A percentile compares a stretch with the other conserved stretches of the same genome.
These are phyloP conservation scores for Phellopilus nigrolimitatus DNA, from an alignment of 1,284 basidiomycete species.

Conservation along the genomic window DNA sequence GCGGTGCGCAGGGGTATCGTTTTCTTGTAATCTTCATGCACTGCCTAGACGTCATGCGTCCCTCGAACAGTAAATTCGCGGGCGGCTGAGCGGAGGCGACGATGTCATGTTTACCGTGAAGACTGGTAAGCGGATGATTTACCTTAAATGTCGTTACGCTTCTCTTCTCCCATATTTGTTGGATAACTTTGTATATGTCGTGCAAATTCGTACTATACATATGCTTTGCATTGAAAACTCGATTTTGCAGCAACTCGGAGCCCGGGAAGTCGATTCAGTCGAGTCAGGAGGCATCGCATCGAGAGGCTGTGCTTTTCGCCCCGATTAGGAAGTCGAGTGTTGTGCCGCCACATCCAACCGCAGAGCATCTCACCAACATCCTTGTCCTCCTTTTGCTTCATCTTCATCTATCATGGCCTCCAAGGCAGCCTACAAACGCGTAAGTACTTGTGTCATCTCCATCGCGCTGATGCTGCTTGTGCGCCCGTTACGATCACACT, in stretches of 20 bases:
- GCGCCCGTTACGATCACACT: slow-evolving; percentile 10
- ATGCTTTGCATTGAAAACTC: too few relatives aligned
- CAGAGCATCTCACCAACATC: background rate
- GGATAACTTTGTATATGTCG: too few relatives aligned
- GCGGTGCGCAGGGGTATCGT: background rate
- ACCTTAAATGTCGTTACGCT: background rate
- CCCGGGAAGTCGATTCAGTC: too few relatives aligned
- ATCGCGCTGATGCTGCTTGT: slow-evolving; percentile 15
- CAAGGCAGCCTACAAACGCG: slow-evolving; percentile 80
- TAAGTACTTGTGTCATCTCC: slow-evolving; percentile 35
- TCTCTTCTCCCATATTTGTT: background rate
- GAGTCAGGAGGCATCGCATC: too few relatives aligned
- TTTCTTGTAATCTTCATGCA: background rate
- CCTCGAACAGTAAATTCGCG: too few relatives aligned
- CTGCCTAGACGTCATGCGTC: too few relatives aligned
- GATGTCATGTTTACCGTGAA: too few relatives aligned
- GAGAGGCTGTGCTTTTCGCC: too few relatives aligned
- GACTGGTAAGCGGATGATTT: background rate
- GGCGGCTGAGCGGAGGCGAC: background rate
- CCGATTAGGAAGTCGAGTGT: background rate
- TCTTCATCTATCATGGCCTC: slow-evolving; percentile 54
- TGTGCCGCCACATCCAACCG: background rate
- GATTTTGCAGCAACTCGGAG: too few relatives aligned
- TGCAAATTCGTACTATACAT: too few relatives aligned
- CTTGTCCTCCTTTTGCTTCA: slow-evolving; percentile 1